Conservation (phyloP, 257 asterid species). For the Craterostigma plantagineum region DNA sequence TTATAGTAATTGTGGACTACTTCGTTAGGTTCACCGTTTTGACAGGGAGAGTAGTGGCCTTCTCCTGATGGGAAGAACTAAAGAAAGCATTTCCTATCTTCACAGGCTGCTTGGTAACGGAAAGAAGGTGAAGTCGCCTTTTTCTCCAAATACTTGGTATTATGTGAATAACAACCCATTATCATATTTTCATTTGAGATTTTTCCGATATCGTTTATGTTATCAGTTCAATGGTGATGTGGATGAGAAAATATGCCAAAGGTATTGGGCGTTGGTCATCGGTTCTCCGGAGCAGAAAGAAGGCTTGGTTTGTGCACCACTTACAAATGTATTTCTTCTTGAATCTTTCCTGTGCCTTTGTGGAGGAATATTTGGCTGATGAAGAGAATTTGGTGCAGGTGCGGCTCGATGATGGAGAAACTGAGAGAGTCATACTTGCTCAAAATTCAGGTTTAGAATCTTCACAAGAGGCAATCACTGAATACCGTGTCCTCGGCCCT, state of each 20-base stretch:
- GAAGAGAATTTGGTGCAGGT: constrained; percentile 24
- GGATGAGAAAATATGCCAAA: constrained; percentile 41
- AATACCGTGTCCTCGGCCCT: constrained; percentile 85
- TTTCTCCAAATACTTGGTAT: too few species aligned
- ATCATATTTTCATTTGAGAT: too few species aligned
- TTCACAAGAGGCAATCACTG: constrained; percentile 75
- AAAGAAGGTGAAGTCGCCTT: constrained; percentile 30
- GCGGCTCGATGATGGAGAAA: constrained; percentile 62
- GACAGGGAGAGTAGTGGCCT: constrained; percentile 97
- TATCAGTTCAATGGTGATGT: constrained; percentile 42
- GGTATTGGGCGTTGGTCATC: constrained; percentile 86
- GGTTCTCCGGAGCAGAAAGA: constrained; percentile 78
- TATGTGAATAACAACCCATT: too few species aligned
- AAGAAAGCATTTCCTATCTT: constrained; percentile 66
- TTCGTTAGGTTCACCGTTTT: constrained; percentile 74
- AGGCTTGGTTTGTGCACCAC: constrained; percentile 66
- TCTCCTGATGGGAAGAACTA: constrained; percentile 76
- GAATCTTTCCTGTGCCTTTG: too few species aligned
- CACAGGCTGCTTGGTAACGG: constrained; percentile 52
- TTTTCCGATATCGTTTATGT: background rate
- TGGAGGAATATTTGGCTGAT: too few species aligned
- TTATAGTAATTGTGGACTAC: background rate
- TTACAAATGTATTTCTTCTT: constrained; percentile 42
- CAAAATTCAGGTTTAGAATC: constrained; percentile 59
- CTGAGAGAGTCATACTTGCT: constrained; percentile 74